Conservation (phyloP, 2,329 filamentous ascomycete species). For the Alternaria brassicicola region DNA sequence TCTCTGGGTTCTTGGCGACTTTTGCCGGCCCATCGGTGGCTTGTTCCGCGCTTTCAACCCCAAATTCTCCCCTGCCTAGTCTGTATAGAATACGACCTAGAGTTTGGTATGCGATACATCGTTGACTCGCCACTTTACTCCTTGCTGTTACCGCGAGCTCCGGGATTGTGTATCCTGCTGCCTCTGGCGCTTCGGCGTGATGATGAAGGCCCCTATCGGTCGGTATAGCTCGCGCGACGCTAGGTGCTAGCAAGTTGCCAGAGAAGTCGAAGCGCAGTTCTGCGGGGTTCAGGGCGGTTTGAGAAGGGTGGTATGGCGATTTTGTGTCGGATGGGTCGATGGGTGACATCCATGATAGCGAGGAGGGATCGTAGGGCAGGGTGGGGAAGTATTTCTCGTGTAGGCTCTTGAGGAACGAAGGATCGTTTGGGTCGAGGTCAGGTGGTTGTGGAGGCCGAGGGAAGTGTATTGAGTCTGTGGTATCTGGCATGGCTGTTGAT, state of each 20-base stretch:
- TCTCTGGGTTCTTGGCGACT: constrained; percentile 47
- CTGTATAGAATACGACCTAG: constrained; percentile 84
- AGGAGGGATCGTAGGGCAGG: constrained; percentile 81
- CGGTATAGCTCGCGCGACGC: constrained; percentile 74
- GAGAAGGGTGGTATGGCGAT: constrained; percentile 81
- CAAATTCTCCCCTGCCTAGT: constrained; percentile 75
- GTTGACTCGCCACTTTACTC: constrained; percentile 81
- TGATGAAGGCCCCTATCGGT: constrained; percentile 85
- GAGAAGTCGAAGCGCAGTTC: constrained; percentile 88
- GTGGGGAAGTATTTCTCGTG: constrained; percentile 94
- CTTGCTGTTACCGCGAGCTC: constrained; percentile 83
- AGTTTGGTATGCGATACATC: constrained; percentile 91
- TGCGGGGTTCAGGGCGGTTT: constrained; percentile 72
- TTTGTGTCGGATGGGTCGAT: constrained; percentile 65
- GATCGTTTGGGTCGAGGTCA: constrained; percentile 81
- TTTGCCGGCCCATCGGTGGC: constrained; percentile 56
- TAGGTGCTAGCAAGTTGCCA: constrained; percentile 79
- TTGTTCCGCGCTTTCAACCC: constrained; percentile 55
- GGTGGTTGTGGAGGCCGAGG: constrained; percentile 63
- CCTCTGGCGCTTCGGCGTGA: constrained; percentile 88
- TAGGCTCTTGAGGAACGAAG: constrained; percentile 81
- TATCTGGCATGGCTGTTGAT: constrained; percentile 54
- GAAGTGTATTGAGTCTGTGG: constrained; percentile 67
- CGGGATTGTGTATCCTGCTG: constrained; percentile 89
- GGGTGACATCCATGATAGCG: constrained; percentile 88